Percentiles rank a stretch among this genome's conserved stretches.
Evolutionary conservation across 768 basidiomycete genomes (phyloP).

Genomic region (Hericium alpestre): DNA sequence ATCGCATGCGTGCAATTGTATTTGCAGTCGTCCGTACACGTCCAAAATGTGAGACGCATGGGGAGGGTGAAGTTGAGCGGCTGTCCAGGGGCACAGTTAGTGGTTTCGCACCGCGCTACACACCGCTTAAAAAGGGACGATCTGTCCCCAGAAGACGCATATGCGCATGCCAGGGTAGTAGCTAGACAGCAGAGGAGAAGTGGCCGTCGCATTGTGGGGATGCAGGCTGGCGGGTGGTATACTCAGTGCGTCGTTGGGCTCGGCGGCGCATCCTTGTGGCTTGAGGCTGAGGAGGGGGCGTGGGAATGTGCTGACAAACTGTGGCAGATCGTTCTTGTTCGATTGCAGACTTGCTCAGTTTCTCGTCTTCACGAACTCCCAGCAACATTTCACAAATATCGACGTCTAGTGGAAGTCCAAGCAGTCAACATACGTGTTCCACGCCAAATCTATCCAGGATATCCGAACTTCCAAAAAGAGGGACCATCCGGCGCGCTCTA

Average conservation of each 20-base stretch:
- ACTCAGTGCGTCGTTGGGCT: too few relatives aligned
- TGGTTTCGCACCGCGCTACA: conserved; percentile 11
- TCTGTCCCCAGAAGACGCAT: conserved; percentile 28
- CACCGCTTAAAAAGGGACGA: conserved; percentile 25
- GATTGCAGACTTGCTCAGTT: background rate
- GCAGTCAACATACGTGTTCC: too few relatives aligned
- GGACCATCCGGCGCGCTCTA: too few relatives aligned
- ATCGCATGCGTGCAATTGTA: conserved; percentile 82
- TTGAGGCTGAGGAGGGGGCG: background rate
- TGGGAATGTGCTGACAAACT: background rate
- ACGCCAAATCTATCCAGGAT: too few relatives aligned
- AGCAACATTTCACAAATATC: too few relatives aligned
- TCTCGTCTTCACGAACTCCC: background rate
- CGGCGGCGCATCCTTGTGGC: too few relatives aligned
- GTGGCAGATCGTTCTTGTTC: background rate
- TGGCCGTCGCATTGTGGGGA: background rate
- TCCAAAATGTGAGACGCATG: conserved; percentile 70
- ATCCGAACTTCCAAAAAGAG: too few relatives aligned
- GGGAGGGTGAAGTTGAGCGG: conserved; percentile 17
- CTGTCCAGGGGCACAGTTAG: conserved; percentile 28
- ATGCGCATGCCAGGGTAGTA: background rate
- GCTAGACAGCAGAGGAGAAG: background rate
- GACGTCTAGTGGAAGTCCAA: too few relatives aligned
- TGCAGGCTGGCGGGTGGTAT: background rate
- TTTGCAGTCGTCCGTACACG: conserved; percentile 78